phyloP scores from a whole-genome alignment of 169 alveolate genomes.

The Cryptosporidium sp. region DNA sequence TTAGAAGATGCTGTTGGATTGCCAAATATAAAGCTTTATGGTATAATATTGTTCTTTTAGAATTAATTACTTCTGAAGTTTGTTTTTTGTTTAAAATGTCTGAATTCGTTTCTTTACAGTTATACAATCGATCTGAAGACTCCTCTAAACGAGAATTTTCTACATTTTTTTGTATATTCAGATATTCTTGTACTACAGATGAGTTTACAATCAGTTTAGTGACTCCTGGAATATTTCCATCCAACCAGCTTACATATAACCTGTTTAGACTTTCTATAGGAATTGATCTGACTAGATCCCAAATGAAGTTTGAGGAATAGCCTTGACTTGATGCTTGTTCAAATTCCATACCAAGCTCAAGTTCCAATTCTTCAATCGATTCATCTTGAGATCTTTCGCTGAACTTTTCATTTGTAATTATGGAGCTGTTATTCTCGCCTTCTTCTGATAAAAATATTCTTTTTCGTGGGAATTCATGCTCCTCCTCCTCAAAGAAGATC shows the following conservation, averaged over 20 bases:
- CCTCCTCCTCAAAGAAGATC: background rate
- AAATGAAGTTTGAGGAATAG: conserved; percentile 19
- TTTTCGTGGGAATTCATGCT: background rate
- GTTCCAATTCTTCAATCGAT: conserved; percentile 27
- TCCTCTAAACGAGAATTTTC: background rate
- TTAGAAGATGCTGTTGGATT: conserved; percentile 56
- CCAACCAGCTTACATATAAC: conserved; percentile 45
- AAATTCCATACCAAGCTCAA: conserved; percentile 33
- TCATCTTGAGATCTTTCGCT: background rate
- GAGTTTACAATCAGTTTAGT: conserved; percentile 32
- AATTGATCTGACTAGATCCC: conserved; percentile 40
- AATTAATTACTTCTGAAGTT: background rate
- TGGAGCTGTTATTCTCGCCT: background rate
- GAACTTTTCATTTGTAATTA: background rate
- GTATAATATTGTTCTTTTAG: conserved; percentile 22
- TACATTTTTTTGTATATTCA: conserved; percentile 16
- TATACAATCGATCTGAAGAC: background rate
- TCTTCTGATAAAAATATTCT: background rate
- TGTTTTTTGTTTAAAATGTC: background rate
- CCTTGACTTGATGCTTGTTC: conserved; percentile 25
- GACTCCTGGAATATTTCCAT: conserved; percentile 71
- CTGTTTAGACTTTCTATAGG: conserved; percentile 49
- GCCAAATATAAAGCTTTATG: conserved; percentile 50
- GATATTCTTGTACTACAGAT: conserved; percentile 31
- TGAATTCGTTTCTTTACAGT: background rate